Percentiles rank a stretch among this genome's conserved stretches.
These are phyloP conservation scores for Synchytrium microbalum DNA, from an alignment of 371 early-diverging fungal species.

Conservation along the genomic window DNA sequence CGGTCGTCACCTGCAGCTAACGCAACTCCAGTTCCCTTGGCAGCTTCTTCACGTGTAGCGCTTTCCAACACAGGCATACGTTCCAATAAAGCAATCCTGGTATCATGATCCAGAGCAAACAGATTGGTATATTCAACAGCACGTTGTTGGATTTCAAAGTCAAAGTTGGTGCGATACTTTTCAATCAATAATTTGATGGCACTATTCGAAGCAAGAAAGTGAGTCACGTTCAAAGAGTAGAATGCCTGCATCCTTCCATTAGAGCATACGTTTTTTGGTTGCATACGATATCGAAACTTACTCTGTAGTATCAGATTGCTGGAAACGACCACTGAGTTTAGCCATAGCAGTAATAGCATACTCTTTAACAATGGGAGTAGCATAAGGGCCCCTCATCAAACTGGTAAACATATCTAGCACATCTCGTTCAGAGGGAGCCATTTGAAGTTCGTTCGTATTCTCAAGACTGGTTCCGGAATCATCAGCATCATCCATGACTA, in stretches of 20 bases:
- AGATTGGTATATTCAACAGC: constrained; percentile 82
- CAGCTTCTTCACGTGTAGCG: constrained; percentile 38
- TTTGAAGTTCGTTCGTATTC: constrained; percentile 30
- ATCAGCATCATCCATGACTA: constrained; percentile 39
- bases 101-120: constrained; percentile 43
- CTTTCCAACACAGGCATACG: constrained; percentile 87
- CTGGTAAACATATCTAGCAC: constrained; percentile 64
- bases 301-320: constrained; percentile 36
- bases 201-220: constrained; percentile 6
- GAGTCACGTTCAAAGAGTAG: neutral
- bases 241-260: neutral
- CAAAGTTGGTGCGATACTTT: constrained; percentile 59
- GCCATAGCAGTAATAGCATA: constrained; percentile 79
- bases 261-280: neutral
- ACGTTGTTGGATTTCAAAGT: constrained; percentile 90
- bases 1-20: constrained; percentile 8
- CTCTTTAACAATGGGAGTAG: constrained; percentile 67
- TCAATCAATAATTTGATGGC: constrained; percentile 52
- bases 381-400: constrained; percentile 70
- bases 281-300: constrained; percentile 6
- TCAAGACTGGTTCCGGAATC: constrained; percentile 58
- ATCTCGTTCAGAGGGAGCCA: constrained; percentile 58
- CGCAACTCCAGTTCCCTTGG: constrained; percentile 39
- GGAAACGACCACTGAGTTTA: constrained; percentile 79
- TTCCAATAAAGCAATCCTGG: constrained; percentile 75